A percentile compares a stretch with the other conserved stretches of the same genome.
Evolutionary conservation across 306 rosid genomes (phyloP).

Genomic region (Vigna reflexopilosa): DNA sequence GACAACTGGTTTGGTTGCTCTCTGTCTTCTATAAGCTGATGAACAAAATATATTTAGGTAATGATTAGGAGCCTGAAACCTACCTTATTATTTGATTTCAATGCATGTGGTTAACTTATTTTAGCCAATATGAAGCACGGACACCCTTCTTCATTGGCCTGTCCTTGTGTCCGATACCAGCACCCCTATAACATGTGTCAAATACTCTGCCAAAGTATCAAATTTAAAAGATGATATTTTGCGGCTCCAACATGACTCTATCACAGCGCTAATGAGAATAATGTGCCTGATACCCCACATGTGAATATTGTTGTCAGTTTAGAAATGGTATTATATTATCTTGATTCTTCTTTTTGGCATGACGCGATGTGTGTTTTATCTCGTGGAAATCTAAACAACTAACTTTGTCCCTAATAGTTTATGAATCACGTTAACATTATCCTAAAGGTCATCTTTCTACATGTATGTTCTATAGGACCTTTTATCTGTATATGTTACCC

Average conservation of each 20-base stretch:
- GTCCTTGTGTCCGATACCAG: too few relatives aligned
- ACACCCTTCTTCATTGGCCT: too few relatives aligned
- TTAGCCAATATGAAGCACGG: too few relatives aligned
- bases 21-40: constrained; percentile 9
- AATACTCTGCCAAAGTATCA: too few relatives aligned
- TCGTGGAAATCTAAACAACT: not conserved
- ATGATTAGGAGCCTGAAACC: constrained; percentile 25
- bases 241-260: too few relatives aligned
- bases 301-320: constrained; percentile 15
- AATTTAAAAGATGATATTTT: too few relatives aligned
- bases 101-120: not conserved
- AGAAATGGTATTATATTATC: constrained; percentile 2
- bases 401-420: constrained; percentile 11
- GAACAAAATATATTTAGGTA: not conserved
- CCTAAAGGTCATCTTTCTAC: constrained; percentile 3
- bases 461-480: constrained; percentile 12
- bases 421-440: not conserved
- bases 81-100: constrained; percentile 20
- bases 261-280: not conserved
- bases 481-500: constrained; percentile 19
- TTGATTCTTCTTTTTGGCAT: constrained; percentile 21
- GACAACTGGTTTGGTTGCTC: constrained; percentile 2
- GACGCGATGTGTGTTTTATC: not conserved
- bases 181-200: too few relatives aligned
- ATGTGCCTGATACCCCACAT: not conserved